Evolutionary conservation across 805 yeast genomes (phyloP).

Genomic region (Sugiyamaella smithiae): DNA sequence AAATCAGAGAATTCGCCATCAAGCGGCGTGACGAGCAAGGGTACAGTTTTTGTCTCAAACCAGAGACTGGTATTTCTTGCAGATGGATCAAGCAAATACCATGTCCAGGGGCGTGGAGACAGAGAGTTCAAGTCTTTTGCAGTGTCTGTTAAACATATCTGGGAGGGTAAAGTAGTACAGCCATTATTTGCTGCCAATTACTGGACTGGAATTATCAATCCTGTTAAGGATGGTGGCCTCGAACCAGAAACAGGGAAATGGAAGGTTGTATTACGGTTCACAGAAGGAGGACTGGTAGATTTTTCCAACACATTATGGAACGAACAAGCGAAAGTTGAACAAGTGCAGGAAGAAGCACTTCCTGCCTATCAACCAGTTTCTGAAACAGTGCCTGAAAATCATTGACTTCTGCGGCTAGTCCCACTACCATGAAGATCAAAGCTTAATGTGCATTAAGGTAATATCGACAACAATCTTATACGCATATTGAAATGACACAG

Average conservation of each 20-base stretch:
- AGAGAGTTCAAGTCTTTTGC: conserved; percentile 24
- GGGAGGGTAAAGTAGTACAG: conserved; percentile 27
- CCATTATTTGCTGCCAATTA: conserved; percentile 40
- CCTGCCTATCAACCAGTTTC: conserved; percentile 17
- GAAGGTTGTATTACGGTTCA: conserved; percentile 28
- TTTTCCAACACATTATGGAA: conserved; percentile 18
- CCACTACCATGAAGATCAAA: too few relatives aligned
- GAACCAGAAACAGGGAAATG: conserved; percentile 28
- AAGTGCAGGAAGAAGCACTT: conserved; percentile 18
- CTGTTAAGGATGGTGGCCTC: conserved; percentile 23
- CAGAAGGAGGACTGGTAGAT: conserved; percentile 34
- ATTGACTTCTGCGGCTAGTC: neutral
- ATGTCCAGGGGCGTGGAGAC: conserved; percentile 30
- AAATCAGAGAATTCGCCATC: neutral
- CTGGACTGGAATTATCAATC: conserved; percentile 29
- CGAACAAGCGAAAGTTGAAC: conserved; percentile 3
- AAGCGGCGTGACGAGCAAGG: neutral
- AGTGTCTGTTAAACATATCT: conserved; percentile 25
- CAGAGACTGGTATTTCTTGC: conserved; percentile 19
- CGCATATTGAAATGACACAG: too few relatives aligned
- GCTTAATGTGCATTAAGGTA: too few relatives aligned
- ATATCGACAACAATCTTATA: too few relatives aligned
- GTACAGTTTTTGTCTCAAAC: conserved; percentile 21
- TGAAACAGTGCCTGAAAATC: neutral
- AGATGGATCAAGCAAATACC: conserved; percentile 20